Evolutionary conservation across 371 early-diverging fungal genomes (phyloP).

Genomic region (Dentiscutata heterogama): DNA sequence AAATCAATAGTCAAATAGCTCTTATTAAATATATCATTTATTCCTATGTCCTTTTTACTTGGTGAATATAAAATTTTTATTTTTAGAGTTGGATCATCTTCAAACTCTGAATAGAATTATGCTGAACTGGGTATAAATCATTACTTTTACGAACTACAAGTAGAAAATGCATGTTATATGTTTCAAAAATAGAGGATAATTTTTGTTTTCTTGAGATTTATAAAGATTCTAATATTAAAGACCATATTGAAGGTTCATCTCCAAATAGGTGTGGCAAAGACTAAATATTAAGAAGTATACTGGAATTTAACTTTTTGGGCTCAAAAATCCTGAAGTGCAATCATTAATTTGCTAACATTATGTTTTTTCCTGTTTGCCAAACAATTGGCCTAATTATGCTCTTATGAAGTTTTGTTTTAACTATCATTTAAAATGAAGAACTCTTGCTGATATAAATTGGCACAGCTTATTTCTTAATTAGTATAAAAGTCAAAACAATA

Average conservation of each 20-base stretch:
- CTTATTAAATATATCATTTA: not conserved
- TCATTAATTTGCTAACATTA: not conserved
- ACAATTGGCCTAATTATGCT: not conserved
- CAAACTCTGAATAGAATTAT: not conserved
- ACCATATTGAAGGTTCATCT: no score
- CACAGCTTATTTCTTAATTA: not conserved
- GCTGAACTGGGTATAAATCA: not conserved
- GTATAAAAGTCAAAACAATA: not conserved
- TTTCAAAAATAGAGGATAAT: not conserved
- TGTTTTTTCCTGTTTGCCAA: not conserved
- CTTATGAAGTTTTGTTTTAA: not conserved
- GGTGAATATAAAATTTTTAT: constrained; percentile 19
- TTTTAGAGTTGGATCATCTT: not conserved
- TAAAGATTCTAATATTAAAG: not conserved
- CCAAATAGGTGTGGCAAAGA: not conserved
- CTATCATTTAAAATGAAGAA: not conserved
- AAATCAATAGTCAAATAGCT: not conserved
- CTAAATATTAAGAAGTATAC: not conserved
- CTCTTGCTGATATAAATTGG: not conserved
- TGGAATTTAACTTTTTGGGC: not conserved
- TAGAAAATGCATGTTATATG: not conserved
- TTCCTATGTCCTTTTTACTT: not conserved
- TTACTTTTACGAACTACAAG: not conserved
- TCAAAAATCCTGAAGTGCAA: not conserved
- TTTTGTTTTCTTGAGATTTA: not conserved